Percentiles rank a stretch among this genome's conserved stretches.
Evolutionary conservation across 2,329 filamentous ascomycete genomes (phyloP).

Genomic region (Aspergillus nomiae): DNA sequence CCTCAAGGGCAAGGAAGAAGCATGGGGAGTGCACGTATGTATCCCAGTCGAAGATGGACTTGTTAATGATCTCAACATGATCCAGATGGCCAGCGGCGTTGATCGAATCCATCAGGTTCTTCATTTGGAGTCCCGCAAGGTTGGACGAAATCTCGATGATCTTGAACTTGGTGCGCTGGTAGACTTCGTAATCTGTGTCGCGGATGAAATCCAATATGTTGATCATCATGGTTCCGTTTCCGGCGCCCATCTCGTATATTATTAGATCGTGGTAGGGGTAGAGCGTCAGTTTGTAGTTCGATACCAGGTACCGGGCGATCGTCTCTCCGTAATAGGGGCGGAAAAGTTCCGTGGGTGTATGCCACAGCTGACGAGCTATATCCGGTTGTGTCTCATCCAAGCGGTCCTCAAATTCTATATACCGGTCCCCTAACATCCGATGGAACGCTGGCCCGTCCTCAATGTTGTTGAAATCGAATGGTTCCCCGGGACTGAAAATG

Average conservation of each 20-base stretch:
- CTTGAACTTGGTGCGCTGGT: conserved; percentile 88
- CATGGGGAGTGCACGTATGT: conserved; percentile 86
- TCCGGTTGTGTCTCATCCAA: conserved; percentile 73
- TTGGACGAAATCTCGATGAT: conserved; percentile 92
- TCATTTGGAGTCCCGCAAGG: conserved; percentile 75
- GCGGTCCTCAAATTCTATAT: conserved; percentile 85
- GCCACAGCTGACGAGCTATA: conserved; percentile 89
- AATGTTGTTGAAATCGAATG: conserved; percentile 83
- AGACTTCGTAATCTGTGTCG: conserved; percentile 84
- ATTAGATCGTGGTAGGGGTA: conserved; percentile 97
- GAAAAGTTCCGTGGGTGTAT: conserved; percentile 97
- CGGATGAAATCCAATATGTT: conserved; percentile 98
- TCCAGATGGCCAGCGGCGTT: conserved; percentile 73
- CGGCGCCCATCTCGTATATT: conserved; percentile 98
- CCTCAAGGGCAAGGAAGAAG: conserved; percentile 97
- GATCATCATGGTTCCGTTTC: conserved; percentile 95
- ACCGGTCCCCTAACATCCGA: conserved; percentile 71
- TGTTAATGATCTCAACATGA: conserved; percentile 93
- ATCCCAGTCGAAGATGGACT: conserved; percentile 92
- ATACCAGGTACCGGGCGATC: conserved; percentile 91
- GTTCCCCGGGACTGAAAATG: conserved; percentile 89
- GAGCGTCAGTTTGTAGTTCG: conserved; percentile 91
- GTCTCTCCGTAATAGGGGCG: conserved; percentile 95
- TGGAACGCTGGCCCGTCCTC: conserved; percentile 86
- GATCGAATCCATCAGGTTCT: conserved; percentile 67